These are phyloP conservation scores for Fomitopsis serialis DNA, from an alignment of 768 basidiomycete genomes.

Conservation along the genomic window DNA sequence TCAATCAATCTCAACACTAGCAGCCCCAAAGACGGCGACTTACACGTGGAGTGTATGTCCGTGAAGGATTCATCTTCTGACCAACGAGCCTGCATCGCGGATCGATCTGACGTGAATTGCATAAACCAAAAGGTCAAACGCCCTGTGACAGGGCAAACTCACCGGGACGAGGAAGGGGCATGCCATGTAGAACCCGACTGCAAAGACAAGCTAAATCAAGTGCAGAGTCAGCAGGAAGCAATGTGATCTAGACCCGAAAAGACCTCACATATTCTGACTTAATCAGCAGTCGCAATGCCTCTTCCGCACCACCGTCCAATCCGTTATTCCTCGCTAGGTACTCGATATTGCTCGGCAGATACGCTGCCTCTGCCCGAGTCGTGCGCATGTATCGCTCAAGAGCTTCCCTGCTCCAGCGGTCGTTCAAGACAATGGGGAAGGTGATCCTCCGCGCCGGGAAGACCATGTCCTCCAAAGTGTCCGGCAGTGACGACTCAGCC, in stretches of 20 bases:
- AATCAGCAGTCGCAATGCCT: slow-evolving; percentile 41
- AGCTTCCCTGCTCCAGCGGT: slow-evolving; percentile 51
- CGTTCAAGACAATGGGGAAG: slow-evolving; percentile 60
- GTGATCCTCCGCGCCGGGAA: slow-evolving; percentile 50
- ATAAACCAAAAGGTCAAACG: background rate
- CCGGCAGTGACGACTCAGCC: slow-evolving; percentile 34
- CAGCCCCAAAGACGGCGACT: slow-evolving; percentile 3
- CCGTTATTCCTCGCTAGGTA: slow-evolving; percentile 64
- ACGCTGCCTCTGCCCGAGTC: slow-evolving; percentile 51
- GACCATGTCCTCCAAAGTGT: slow-evolving; percentile 31
- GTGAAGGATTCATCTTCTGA: slow-evolving; percentile 73
- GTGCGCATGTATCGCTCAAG: slow-evolving; percentile 52
- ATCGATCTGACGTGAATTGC: slow-evolving; percentile 37
- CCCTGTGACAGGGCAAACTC: slow-evolving; percentile 8
- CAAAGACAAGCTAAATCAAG: slow-evolving; percentile 45
- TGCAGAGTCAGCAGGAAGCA: background rate
- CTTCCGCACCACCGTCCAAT: slow-evolving; percentile 35
- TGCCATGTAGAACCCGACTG: slow-evolving; percentile 59
- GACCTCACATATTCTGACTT: slow-evolving; percentile 42
- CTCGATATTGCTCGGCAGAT: slow-evolving; percentile 64
- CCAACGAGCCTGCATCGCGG: slow-evolving; percentile 53
- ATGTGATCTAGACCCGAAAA: background rate
- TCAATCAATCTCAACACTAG: no score
- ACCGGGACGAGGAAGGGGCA: slow-evolving; percentile 61
- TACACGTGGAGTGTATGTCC: slow-evolving; percentile 60